Evolutionary conservation across 2,329 filamentous ascomycete genomes (phyloP).

Genomic region (Colletotrichum falcatum): DNA sequence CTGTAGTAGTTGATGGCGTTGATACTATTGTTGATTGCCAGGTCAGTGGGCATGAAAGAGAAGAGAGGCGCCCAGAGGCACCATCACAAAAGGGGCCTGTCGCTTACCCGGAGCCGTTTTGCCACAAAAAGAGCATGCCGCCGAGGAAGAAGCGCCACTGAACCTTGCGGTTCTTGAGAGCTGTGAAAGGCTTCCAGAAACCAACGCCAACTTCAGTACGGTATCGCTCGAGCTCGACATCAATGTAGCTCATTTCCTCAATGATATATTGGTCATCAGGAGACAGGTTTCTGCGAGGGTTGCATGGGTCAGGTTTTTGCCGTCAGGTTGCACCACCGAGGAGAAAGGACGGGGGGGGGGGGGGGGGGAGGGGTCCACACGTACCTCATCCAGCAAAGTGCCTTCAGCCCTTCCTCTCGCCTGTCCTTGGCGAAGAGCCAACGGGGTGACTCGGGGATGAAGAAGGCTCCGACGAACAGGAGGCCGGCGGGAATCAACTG

Average conservation of each 20-base stretch:
- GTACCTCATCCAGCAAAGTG: slow-evolving; percentile 69
- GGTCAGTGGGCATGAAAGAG: slow-evolving; percentile 5
- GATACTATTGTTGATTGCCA: slow-evolving; percentile 63
- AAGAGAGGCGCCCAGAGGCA: not conserved
- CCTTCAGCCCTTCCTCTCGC: slow-evolving; percentile 68
- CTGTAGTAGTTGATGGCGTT: slow-evolving; percentile 84
- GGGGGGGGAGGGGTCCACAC: too few species aligned
- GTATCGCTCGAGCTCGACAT: slow-evolving; percentile 76
- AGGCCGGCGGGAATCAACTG: slow-evolving; percentile 76
- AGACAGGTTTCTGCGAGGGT: slow-evolving; percentile 56
- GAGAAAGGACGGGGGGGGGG: too few species aligned
- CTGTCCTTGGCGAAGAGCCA: slow-evolving; percentile 75
- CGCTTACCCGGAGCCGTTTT: slow-evolving; percentile 69
- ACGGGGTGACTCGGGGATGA: slow-evolving; percentile 74
- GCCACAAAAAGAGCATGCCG: slow-evolving; percentile 80
- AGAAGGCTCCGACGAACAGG: slow-evolving; percentile 68
- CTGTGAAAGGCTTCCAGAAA: slow-evolving; percentile 79
- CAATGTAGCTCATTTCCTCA: slow-evolving; percentile 79
- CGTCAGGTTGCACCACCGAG: not conserved
- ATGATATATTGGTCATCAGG: slow-evolving; percentile 73
- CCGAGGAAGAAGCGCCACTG: slow-evolving; percentile 81
- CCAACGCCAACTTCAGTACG: slow-evolving; percentile 72
- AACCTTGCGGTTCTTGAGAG: slow-evolving; percentile 66
- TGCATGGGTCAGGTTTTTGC: slow-evolving; percentile 47
- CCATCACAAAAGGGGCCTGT: not conserved